These are phyloP conservation scores for Trichophyton simii DNA, from an alignment of 2,329 filamentous ascomycete genomes.

Conservation along the genomic window DNA sequence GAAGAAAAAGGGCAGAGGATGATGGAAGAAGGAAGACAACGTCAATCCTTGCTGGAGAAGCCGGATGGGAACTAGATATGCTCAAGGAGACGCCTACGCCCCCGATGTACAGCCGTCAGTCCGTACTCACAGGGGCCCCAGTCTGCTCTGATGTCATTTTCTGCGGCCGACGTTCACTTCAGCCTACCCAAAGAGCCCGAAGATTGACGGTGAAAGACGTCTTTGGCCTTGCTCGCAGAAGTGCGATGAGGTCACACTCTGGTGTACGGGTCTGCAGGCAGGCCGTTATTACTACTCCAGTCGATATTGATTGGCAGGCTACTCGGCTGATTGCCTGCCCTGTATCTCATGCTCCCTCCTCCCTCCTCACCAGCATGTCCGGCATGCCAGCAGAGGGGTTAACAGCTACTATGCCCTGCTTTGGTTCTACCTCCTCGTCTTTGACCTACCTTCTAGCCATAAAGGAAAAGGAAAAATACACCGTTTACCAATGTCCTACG, in stretches of 20 bases:
- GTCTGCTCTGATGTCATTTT: background rate
- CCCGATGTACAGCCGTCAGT: too few species aligned
- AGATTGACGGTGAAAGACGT: background rate
- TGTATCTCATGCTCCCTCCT: background rate
- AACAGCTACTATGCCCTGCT: too few species aligned
- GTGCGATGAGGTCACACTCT: background rate
- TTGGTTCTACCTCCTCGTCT: too few species aligned
- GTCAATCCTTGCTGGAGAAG: background rate
- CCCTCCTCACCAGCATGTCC: too few species aligned
- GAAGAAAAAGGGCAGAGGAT: background rate
- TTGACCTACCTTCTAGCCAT: too few species aligned
- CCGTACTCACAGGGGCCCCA: background rate
- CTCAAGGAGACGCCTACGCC: too few species aligned
- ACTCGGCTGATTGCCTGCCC: background rate
- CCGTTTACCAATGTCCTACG: background rate
- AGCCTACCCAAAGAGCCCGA: background rate
- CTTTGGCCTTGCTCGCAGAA: background rate
- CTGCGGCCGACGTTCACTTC: background rate
- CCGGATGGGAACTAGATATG: background rate
- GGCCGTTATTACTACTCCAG: background rate
- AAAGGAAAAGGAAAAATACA: background rate
- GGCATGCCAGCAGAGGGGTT: background rate
- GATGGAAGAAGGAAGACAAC: background rate
- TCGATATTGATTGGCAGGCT: background rate
- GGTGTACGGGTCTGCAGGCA: background rate